Evolutionary conservation across 441 rosid species (phyloP), one percentile per base, ranked within the genome.

Genomic region (Gossypium trilobum): DNA sequence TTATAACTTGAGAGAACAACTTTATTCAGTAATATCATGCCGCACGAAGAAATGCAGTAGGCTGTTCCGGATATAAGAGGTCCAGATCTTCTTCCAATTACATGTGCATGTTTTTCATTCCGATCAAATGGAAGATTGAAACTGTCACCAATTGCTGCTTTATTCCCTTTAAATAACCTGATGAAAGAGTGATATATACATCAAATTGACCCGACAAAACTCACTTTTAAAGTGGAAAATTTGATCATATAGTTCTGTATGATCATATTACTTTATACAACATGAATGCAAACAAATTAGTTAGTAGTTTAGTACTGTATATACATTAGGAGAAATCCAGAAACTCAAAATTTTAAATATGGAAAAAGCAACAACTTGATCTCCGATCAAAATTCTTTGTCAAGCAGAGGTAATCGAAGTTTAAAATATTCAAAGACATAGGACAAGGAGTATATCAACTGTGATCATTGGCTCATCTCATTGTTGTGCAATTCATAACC

Each of bases 21-120:
- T 82, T 93, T 93, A 74, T 93, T 93, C 74, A 93, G 80, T 78
- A 93, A 63, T 50, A 89, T 93, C 98, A 93, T 93, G 77, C 97
- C 78, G 81, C 98, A 89, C 8, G 98, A 91, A 76, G 98, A 89
- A 71, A 93, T 52, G 70, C 98, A 91, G 78, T 93, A 93, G 75
- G 97, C 97, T 25, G 88, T 72, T 78, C 97, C 98, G 54, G 97
- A 89, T n/a, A 91, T 52, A 69, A 93, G 81, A 2, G 98, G 92
- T 67, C 93, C 90, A 25, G 86, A 83, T 74, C 65, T 85, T 70
- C 78, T 80, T 66, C 75, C 83, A 3, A 86, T 66, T 19, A 83
- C 81, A 54, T 78, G 88, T n/a, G 78, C 90, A n/a, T 79, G 82
- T 72, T 84, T 86, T 73, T 76, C 79, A 68, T 75, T 78, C 73